Conservation (phyloP, 1,139 yeast species). For the Groenewaldozyma sp. region DNA sequence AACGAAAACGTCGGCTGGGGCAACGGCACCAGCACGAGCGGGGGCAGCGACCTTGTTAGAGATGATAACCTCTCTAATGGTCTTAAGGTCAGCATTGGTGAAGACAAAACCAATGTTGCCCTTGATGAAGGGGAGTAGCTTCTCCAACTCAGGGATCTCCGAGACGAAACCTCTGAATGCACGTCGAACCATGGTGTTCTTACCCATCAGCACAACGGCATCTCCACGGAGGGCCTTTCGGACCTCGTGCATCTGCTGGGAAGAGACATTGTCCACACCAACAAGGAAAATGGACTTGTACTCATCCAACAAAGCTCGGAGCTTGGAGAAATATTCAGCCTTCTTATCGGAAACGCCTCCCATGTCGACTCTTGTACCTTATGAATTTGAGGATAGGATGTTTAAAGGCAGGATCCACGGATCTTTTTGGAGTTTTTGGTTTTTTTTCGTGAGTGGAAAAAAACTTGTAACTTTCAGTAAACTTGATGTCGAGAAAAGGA, state of each 20-base stretch:
- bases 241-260: slow-evolving; percentile 99
- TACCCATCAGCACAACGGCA: slow-evolving; percentile 97
- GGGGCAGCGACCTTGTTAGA: slow-evolving; percentile 99
- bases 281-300: slow-evolving; percentile 97
- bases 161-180: slow-evolving; percentile 93
- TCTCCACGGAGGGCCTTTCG: slow-evolving; percentile 94
- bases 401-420: slow-evolving; percentile 60
- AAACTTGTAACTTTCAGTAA: slow-evolving; percentile 26
- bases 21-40: slow-evolving; percentile 99
- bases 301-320: slow-evolving; percentile 91
- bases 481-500: no score
- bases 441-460: slow-evolving; percentile 7
- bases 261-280: slow-evolving; percentile 99
- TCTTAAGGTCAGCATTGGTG: slow-evolving; percentile 93
- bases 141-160: slow-evolving; percentile 95
- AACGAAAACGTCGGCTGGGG: slow-evolving; percentile 95
- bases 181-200: slow-evolving; percentile 99
- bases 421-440: slow-evolving; percentile 2
- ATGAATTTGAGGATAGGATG: slow-evolving; percentile 70
- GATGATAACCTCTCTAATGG: slow-evolving; percentile 77
- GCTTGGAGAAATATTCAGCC: slow-evolving; percentile 88
- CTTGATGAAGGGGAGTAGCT: slow-evolving; percentile 84
- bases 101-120: slow-evolving; percentile 99
- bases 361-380: slow-evolving; percentile 74
- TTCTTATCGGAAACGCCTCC: slow-evolving; percentile 99